Conservation (phyloP, 1,284 basidiomycete genomes). For the Leccinum pachyderme region DNA sequence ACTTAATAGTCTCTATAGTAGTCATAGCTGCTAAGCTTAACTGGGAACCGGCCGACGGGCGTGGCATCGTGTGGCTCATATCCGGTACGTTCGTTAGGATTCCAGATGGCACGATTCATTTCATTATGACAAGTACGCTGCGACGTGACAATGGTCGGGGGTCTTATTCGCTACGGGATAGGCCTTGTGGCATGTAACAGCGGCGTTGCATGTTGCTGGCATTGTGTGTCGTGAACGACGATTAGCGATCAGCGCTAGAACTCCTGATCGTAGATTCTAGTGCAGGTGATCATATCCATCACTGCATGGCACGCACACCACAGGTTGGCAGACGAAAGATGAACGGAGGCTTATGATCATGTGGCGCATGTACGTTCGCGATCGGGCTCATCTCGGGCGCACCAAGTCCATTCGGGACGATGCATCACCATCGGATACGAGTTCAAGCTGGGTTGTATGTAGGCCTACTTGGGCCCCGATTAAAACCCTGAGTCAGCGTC, state of each 20-base stretch:
- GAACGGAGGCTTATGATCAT: background rate
- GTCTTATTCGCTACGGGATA: background rate
- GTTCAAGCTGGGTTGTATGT: background rate
- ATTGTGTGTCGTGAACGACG: too few species aligned
- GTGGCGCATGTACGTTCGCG: background rate
- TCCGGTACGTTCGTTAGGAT: background rate
- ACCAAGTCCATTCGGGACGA: background rate
- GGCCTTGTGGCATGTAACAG: too few species aligned
- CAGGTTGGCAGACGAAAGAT: background rate
- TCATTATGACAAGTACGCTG: background rate
- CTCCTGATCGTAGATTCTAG: background rate
- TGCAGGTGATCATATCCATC: background rate
- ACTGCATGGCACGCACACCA: too few species aligned
- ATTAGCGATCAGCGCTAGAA: too few species aligned
- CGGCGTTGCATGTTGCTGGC: too few species aligned
- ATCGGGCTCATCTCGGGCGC: background rate
- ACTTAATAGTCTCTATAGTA: too few species aligned
- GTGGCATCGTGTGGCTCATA: background rate
- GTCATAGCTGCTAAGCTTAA: too few species aligned
- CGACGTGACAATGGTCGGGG: background rate
- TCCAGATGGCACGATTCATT: background rate
- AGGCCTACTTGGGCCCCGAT: background rate
- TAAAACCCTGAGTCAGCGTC: too few species aligned
- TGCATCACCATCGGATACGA: background rate
- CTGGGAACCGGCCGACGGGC: background rate